A percentile compares a stretch with the other conserved stretches of the same genome.
These are phyloP conservation scores for Tylopilus plumbeoviolaceoides DNA, from an alignment of 768 basidiomycete species.

Conservation along the genomic window DNA sequence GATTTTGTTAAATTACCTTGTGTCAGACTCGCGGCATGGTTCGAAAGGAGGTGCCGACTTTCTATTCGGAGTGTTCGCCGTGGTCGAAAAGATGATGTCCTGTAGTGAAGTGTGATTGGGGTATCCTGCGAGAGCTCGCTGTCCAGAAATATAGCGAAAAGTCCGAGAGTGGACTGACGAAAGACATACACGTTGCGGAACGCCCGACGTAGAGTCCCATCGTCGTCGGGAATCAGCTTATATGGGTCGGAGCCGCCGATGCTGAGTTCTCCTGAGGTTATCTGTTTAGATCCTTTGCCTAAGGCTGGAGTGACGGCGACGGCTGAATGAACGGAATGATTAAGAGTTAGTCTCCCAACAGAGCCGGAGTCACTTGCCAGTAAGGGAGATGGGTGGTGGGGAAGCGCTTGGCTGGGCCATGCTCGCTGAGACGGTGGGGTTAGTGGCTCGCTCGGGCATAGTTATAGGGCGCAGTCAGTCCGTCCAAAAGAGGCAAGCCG, in stretches of 20 bases:
- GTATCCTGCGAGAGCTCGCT: too few relatives aligned
- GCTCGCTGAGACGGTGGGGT: too few relatives aligned
- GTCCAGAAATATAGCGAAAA: too few relatives aligned
- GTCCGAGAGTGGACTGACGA: too few relatives aligned
- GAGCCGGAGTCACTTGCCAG: background rate
- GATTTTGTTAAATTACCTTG: background rate
- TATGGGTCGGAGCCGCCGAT: background rate
- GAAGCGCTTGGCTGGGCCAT: too few relatives aligned
- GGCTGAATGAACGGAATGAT: background rate
- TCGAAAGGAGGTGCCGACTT: background rate
- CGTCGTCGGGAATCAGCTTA: background rate
- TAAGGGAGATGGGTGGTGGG: background rate
- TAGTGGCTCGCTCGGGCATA: too few relatives aligned
- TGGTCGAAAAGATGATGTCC: background rate
- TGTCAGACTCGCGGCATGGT: background rate
- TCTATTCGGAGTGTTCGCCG: background rate
- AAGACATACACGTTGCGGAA: background rate
- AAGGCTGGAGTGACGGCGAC: background rate
- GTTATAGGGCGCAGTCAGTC: too few relatives aligned
- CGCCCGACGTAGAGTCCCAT: background rate
- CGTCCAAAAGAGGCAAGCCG: too few relatives aligned
- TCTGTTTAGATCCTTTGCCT: background rate
- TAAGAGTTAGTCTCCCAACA: too few relatives aligned
- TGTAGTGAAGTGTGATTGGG: background rate
- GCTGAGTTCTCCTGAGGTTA: background rate